Evolutionary conservation across 768 basidiomycete species (phyloP), one percentile per base, ranked within the genome.

Genomic region (Serendipita sp.): DNA sequence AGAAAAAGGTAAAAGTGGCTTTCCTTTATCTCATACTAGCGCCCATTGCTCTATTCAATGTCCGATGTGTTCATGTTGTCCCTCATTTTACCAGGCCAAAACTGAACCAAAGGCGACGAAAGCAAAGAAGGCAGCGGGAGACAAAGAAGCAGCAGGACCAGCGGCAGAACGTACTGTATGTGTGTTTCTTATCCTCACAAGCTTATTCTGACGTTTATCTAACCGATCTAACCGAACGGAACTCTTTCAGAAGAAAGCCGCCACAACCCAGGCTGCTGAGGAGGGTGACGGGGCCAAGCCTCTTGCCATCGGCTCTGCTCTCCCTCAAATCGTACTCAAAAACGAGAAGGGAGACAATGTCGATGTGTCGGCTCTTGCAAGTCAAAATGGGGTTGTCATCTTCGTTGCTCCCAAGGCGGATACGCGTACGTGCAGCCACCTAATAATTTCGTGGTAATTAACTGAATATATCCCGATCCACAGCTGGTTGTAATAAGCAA

Each of bases 401-500:
- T 93, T 91, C 75, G 74, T 88, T 3, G 82, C 91, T 1, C 90
- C 86, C 63, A 92, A 85, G 73, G 90, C 87, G 43, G 88, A 90
- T 74, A 91, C 88, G 20, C 83, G 86, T 91, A 67, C 66, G 85
- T 75, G 30, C 44, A 62, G 72, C 66, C 53, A 31, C 31, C 22
- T 41, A 63, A 60, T 62, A 53, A 63, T 64, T 43, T 45, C 30
- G 45, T 50, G 11, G n/a, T 17, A 50, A 5, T 50, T 22, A 17
- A 50, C 61, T 60, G 34, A 34, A 43, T 65, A 16, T 50, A 42
- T 45, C 24, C 28, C n/a, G 9, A 31, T 22, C 60, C 7, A 38
- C 65, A 89, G 88, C 87, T 61, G 92, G 94, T 33, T 96, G 94
- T 75, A 97, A 92, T 2, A 85, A 75, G 38, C 93, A 97, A 71